Evolutionary conservation across 768 basidiomycete genomes (phyloP), one percentile per base, ranked within the genome.

Genomic region (Lactarius trivialis): DNA sequence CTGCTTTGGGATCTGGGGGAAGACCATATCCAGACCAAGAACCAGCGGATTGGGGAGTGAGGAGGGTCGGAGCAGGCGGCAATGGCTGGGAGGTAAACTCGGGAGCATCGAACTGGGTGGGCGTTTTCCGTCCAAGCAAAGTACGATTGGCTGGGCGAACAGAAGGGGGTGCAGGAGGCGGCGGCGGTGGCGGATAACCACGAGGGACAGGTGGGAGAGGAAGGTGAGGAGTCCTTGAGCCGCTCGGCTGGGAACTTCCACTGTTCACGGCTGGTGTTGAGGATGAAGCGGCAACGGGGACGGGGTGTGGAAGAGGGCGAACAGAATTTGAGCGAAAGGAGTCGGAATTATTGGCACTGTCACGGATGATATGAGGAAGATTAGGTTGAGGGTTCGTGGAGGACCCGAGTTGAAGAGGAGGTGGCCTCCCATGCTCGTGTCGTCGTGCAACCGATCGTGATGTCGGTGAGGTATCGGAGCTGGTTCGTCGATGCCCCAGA

Each of bases 131-230:
- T 41, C 75, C 66, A 34, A 68, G 70, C n/a, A 70, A 58, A 33
- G 68, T 51, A 34, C 72, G 72, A 24, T 58, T 61, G 41, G 68
- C 68, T 5, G 70, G 65, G 6, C 72, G 73, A 4, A 68, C 68
- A 60, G 73, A 65, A 68, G 75, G 65, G 71, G 74, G 61, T 69
- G 76, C 67, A 64, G 75, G 50, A 66, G 62, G 69, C 37, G 67
- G 45, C 41, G 55, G 45, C 67, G 68, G 50, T 41, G 68, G 51
- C 41, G 88, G 89, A 63, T 87, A 85, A 2, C 78, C 77, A 37
- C 83, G 82, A 1, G 89, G 88, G 0, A 83, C 80, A 1, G 89
- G 89, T 6, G 88, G 87, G 1, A 86, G 78, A 2, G 87, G 88
- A 9, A 86, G 85, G 8, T 85, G 79, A 55, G 78, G 77, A 2